Evolutionary conservation across 805 yeast species (phyloP), one percentile per base, ranked within the genome.

Genomic region (Lipomyces sp.): DNA sequence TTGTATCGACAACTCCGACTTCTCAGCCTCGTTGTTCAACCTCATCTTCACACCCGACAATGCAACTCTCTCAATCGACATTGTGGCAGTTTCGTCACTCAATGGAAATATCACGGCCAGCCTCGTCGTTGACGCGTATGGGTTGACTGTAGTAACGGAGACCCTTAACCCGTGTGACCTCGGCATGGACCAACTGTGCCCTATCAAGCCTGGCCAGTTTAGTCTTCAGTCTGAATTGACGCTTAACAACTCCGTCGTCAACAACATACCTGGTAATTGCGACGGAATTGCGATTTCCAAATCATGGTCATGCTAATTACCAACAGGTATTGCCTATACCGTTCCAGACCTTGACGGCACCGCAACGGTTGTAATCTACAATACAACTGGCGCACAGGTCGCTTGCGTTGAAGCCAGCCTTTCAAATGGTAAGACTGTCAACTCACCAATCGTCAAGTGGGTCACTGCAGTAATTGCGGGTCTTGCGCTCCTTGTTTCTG

Each of bases 331-430:
- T 30, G 97, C 97, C 1, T 95, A 87, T 78, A 87, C 94, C 0
- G 84, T 95, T 62, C 99, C 99, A 0, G 97, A 95, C 77, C 81
- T 95, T 71, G 99, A 95, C 75, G 99, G 97, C 3, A 85, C 90
- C 68, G 97, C 93, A 35, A 81, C 87, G 69, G 93, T 96, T 53
- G 77, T 85, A 24, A 89, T 89, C 2, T 86, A 87, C 75, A 76
- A 85, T 39, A 80, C 84, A 4, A 70, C 76, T 13, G 59, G 72
- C 30, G 77, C 79, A 6, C 63, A 64, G 45, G 80, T 93, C 65
- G 99, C 98, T 2, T 95, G 99, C 84, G 96, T 95, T 13, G 91
- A 90, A 75, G 98, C 98, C 0, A 82, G 86, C 13, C 81, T 95
- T 64, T 79, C 90, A 30, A 95, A 95, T 78, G 97, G 95, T 65